Base-by-base conservation (phyloP, 768 basidiomycete genomes). In the Sarcodon aspratus region DNA sequence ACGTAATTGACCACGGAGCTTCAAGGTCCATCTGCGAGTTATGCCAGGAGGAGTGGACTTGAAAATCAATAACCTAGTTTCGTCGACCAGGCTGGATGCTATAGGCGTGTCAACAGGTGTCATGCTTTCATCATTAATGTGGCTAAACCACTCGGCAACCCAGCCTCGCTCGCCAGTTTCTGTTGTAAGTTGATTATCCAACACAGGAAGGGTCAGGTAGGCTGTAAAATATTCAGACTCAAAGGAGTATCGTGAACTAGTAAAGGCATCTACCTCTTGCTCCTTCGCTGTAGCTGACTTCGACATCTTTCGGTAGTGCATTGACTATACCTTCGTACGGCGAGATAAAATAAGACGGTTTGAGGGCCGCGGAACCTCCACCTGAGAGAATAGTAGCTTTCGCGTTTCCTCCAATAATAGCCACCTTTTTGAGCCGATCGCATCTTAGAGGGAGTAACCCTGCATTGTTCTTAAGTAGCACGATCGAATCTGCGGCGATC, bases 241-340 rank as follows among this genome's bases (percentile, higher is more conserved):
- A 27, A 27, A 5, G 21, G 21, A 27, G 21, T 5, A 27, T 27
- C 3, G 21, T 27, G 21, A 27, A 27, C 21, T 27, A 27, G 21
- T 27, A 27, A 27, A 27, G 5, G 21, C 21, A 27, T 27, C 21
- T 55, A 85, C 85, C 75, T 54, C 77, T 64, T 10, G 83, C 82
- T 17, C 85, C 85, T 58, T 86, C 83, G 47, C 74, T 72, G 55
- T 80, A 85, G 0, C 73, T 72, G 13, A 87, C 67, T 55, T 84
- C 69, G 1, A 80, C 70, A 33, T 68, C 65, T 11, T 65, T 61
- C 3, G 68, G 63, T 17, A 87, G 66, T 0, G 77, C 82, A 10
- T 73, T 69, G 13, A 75, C 70, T 33, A 93, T 79, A 2, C 89
- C 89, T 32, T 89, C 77, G 60, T 78, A 88, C 0, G 90, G 89